Conservation (phyloP, 2,329 filamentous ascomycete genomes). For the Ampelomyces quisqualis region DNA sequence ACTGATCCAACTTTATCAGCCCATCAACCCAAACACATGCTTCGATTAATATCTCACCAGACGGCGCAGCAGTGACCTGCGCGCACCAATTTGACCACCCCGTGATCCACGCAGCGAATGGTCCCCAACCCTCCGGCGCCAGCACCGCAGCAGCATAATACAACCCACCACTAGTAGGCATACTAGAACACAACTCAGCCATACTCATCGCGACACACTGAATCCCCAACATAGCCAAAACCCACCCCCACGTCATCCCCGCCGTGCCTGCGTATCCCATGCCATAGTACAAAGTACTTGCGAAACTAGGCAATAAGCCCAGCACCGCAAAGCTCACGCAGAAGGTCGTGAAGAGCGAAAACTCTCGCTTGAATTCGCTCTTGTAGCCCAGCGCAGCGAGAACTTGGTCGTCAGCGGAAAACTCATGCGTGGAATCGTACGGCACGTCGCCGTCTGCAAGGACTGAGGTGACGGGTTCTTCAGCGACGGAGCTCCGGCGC, state of each 20-base stretch:
- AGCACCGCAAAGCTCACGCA: constrained; percentile 73
- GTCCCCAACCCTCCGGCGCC: constrained; percentile 65
- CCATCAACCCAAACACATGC: no score
- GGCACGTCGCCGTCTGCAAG: constrained; percentile 53
- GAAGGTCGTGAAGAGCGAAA: constrained; percentile 72
- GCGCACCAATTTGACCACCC: constrained; percentile 71
- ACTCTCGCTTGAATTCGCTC: constrained; percentile 68
- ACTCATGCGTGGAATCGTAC: constrained; percentile 47
- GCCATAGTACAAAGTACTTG: constrained; percentile 70
- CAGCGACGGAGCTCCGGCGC: constrained; percentile 39
- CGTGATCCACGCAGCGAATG: constrained; percentile 67
- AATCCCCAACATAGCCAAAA: constrained; percentile 71
- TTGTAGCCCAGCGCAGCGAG: constrained; percentile 64
- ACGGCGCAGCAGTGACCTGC: constrained; percentile 67
- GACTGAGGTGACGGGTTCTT: constrained; percentile 57
- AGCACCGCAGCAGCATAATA: constrained; percentile 75
- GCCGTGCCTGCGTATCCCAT: constrained; percentile 54
- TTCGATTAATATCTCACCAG: constrained; percentile 37
- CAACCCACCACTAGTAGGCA: constrained; percentile 70
- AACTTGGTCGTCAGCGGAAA: constrained; percentile 60
- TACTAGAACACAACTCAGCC: constrained; percentile 71
- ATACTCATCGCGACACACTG: constrained; percentile 65
- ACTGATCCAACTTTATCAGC: constrained; percentile 44
- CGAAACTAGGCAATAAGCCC: constrained; percentile 69
- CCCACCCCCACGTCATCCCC: constrained; percentile 71